Percentiles rank a stretch among this genome's conserved stretches.
phyloP scores from a whole-genome alignment of 2,329 filamentous ascomycete species.

The Cercospora zeina region DNA sequence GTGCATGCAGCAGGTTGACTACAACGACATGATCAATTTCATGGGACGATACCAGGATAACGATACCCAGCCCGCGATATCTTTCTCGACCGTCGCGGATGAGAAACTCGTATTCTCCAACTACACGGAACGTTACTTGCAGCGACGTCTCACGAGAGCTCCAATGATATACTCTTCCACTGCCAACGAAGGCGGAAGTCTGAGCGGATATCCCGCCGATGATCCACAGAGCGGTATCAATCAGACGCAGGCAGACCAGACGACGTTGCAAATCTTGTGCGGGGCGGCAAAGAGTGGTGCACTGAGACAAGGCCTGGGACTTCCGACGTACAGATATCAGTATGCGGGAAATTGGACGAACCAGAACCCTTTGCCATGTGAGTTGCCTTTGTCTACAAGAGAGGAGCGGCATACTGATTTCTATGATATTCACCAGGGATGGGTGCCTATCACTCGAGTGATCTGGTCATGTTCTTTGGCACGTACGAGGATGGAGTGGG shows the following conservation, averaged over 20 bases:
- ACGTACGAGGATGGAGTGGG: slow-evolving; percentile 38
- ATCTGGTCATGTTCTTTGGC: slow-evolving; percentile 43
- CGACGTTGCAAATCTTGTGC: slow-evolving; percentile 6
- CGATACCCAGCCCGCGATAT: slow-evolving; percentile 26
- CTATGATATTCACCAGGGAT: slow-evolving; percentile 28
- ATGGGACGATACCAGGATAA: background rate
- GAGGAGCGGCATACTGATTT: background rate
- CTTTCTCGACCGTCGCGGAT: slow-evolving; percentile 33
- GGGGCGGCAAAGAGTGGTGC: background rate
- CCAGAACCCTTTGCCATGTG: slow-evolving; percentile 3
- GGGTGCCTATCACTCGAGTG: slow-evolving; percentile 42
- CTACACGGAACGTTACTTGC: slow-evolving; percentile 25
- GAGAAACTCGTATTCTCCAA: slow-evolving; percentile 32
- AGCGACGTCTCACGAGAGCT: slow-evolving; percentile 40
- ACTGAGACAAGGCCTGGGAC: slow-evolving; percentile 26
- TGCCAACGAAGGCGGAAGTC: slow-evolving; percentile 8
- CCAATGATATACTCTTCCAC: slow-evolving; percentile 18
- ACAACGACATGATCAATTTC: slow-evolving; percentile 9
- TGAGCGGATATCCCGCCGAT: background rate
- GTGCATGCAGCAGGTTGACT: slow-evolving; percentile 42
- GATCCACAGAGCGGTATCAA: slow-evolving; percentile 6
- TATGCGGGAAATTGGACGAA: slow-evolving; percentile 16
- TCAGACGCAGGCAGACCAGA: slow-evolving; percentile 7
- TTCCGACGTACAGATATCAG: slow-evolving; percentile 13
- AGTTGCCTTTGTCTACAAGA: background rate